phyloP scores from a whole-genome alignment of 164 flowering plant species.

The Stephania yunnanensis region DNA sequence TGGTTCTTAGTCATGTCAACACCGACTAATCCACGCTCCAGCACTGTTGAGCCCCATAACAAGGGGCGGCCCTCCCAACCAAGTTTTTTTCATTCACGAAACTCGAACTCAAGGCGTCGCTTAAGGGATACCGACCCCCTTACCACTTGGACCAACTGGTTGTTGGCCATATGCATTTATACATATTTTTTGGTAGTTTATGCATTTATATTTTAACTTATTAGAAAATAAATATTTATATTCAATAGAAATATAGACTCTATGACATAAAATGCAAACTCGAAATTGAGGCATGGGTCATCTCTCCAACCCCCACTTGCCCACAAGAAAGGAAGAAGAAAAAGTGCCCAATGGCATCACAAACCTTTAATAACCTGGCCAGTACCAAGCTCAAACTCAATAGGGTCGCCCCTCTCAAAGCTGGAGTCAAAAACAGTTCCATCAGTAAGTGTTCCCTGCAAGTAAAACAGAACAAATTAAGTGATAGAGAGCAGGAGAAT shows the following conservation, averaged over 20 bases:
- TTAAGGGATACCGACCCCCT: too few species aligned
- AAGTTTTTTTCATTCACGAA: too few species aligned
- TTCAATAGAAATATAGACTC: not conserved
- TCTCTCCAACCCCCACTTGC: not conserved
- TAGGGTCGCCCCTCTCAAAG: slow-evolving; percentile 92
- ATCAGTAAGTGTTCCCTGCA: slow-evolving; percentile 94
- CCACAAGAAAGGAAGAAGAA: not conserved
- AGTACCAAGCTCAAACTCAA: slow-evolving; percentile 88
- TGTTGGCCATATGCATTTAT: too few species aligned
- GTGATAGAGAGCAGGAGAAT: not conserved
- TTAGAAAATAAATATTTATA: too few species aligned
- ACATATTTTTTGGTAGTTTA: too few species aligned
- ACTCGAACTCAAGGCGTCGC: too few species aligned
- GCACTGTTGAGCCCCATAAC: too few species aligned
- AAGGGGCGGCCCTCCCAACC: too few species aligned
- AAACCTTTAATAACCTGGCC: slow-evolving; percentile 98
- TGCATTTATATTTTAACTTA: too few species aligned
- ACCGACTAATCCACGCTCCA: too few species aligned
- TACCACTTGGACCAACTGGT: too few species aligned
- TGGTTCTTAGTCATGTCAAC: too few species aligned
- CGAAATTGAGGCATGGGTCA: not conserved
- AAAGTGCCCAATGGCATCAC: slow-evolving; percentile 2
- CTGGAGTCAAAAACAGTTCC: slow-evolving; percentile 99
- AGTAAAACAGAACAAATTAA: slow-evolving; percentile 9
- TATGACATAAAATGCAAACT: not conserved